These are phyloP conservation scores for Fusarium sp. DNA, from an alignment of 2,329 filamentous ascomycete genomes.

Conservation along the genomic window DNA sequence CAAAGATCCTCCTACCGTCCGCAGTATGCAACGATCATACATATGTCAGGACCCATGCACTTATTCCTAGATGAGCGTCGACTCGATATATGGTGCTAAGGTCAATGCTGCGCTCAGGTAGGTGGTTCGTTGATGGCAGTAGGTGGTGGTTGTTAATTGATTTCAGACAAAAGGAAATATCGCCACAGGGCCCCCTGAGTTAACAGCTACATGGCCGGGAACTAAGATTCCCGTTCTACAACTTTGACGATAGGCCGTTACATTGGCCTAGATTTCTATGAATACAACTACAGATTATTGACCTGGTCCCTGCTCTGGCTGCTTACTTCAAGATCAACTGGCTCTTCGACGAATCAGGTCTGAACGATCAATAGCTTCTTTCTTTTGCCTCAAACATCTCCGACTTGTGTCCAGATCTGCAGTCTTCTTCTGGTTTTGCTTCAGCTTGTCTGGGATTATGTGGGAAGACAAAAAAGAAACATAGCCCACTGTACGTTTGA, in stretches of 20 bases:
- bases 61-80: neutral
- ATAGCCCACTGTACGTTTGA: constrained; percentile 2
- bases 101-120: neutral
- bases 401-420: constrained; percentile 22
- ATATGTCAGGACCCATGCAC: constrained; percentile 11
- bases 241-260: constrained; percentile 16
- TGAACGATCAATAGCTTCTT: constrained; percentile 17
- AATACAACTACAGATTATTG: neutral
- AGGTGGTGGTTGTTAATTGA: neutral
- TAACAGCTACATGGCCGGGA: constrained; percentile 1
- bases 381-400: neutral
- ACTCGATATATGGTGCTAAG: neutral
- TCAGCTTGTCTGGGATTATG: constrained; percentile 10
- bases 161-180: constrained; percentile 10
- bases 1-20: constrained; percentile 7
- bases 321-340: constrained; percentile 14
- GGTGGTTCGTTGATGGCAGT: constrained; percentile 9
- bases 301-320: constrained; percentile 34
- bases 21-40: constrained; percentile 11
- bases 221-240: constrained; percentile 16
- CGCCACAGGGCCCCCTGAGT: constrained; percentile 22
- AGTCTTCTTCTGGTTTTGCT: neutral
- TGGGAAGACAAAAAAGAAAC: neutral
- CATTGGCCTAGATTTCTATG: constrained; percentile 25
- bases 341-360: constrained; percentile 16